Percentiles rank a stretch among this genome's conserved stretches.
Conservation (phyloP, 148 eudicot genomes). For the Heliamphora exappendiculata region DNA sequence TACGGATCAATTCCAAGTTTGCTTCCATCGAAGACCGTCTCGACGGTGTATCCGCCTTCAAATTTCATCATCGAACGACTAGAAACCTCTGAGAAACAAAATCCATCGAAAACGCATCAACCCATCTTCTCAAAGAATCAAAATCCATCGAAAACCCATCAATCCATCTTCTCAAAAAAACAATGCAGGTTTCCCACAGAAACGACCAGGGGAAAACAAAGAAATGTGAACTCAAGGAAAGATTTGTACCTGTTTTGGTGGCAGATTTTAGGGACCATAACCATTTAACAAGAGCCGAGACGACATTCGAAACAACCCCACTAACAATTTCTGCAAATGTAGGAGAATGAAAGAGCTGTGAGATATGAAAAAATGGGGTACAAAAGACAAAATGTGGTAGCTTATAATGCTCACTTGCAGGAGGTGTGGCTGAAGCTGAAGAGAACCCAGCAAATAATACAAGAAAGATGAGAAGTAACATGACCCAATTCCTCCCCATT, state of each 20-base stretch:
- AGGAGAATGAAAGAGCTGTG: neutral
- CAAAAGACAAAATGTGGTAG: neutral
- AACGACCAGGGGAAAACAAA: constrained; percentile 5
- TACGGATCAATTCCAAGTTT: constrained; percentile 85
- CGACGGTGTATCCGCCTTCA: constrained; percentile 62
- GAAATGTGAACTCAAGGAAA: constrained; percentile 12
- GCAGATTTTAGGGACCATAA: constrained; percentile 63
- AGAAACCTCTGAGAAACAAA: constrained; percentile 38
- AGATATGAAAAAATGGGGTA: neutral
- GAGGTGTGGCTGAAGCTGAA: constrained; percentile 65
- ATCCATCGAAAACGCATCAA: constrained; percentile 2
- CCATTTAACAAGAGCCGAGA: constrained; percentile 59
- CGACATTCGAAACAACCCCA: constrained; percentile 68
- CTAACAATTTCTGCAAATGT: constrained; percentile 56
- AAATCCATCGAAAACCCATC: neutral
- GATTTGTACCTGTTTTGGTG: constrained; percentile 42
- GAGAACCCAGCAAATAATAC: constrained; percentile 37
- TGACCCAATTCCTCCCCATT: constrained; percentile 34
- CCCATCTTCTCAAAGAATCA: neutral
- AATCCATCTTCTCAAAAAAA: neutral
- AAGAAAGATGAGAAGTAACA: constrained; percentile 25
- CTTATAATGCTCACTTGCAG: constrained; percentile 49
- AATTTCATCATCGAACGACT: constrained; percentile 74
- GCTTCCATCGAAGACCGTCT: constrained; percentile 79
- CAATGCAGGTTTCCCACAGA: neutral